Evolutionary conservation across 1,284 basidiomycete genomes (phyloP), one percentile per base, ranked within the genome.

Genomic region (Cerioporus squamosus): DNA sequence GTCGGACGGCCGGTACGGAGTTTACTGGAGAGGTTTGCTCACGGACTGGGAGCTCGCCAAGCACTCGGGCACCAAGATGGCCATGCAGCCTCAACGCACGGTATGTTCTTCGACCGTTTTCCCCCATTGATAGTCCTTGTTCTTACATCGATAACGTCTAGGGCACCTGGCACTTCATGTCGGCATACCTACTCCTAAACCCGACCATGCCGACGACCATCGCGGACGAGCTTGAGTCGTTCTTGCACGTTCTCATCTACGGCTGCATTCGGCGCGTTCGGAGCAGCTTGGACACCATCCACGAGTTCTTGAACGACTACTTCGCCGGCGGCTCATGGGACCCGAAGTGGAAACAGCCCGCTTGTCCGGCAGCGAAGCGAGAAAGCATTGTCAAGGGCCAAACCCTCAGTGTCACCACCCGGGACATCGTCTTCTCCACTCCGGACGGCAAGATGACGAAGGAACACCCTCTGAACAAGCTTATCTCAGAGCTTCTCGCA

Each of bases 41-140:
- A 48, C 36, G 31, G 61, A 63, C 40, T 60, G 58, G 61, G 58
- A 63, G 42, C 50, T 60, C 5, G 47, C 61, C 7, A 60, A 55
- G 36, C 17, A 24, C 12, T 26, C 57, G 17, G n/a, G 23, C 10
- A 26, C 36, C 3, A 10, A 26, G 17, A 6, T 23, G 7, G 44
- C 45, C 1, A 29, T 33, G 3, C 58, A 54, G 24, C 47, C 48
- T 2, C 44, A 60, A 14, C 43, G 51, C 5, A 54, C 48, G 44
- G 59, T 61, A 17, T 0, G 54, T 49, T n/a, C n/a, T n/a, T n/a
- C n/a, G n/a, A n/a, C n/a, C n/a, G n/a, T n/a, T n/a, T n/a, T n/a
- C n/a, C n/a, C n/a, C n/a, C n/a, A n/a, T n/a, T n/a, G n/a, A n/a
- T n/a, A n/a, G n/a, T n/a, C n/a, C n/a, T n/a, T n/a, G n/a, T n/a